phyloP scores from a whole-genome alignment of 306 rosid genomes.

The Dryas alaskensis region DNA sequence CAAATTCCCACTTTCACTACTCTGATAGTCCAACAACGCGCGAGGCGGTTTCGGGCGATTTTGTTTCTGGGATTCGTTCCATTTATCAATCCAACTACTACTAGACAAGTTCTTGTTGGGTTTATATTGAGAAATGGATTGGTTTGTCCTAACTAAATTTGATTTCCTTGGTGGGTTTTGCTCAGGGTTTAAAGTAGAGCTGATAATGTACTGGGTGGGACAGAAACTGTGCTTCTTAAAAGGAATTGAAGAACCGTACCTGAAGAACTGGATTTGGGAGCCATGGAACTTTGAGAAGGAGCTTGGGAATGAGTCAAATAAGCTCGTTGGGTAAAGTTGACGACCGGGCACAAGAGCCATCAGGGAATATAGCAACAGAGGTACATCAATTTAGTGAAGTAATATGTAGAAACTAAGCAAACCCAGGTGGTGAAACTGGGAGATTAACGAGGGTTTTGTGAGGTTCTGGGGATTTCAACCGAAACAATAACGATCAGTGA shows the following conservation, averaged over 20 bases:
- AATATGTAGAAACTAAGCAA: neutral
- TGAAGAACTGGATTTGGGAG: constrained; percentile 41
- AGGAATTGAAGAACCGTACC: constrained; percentile 42
- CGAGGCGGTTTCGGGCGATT: constrained; percentile 50
- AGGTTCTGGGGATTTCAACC: constrained; percentile 7
- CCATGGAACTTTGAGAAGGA: constrained; percentile 47
- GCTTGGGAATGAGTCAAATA: constrained; percentile 61
- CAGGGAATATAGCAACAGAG: neutral
- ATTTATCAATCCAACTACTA: constrained; percentile 57
- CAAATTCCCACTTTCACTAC: constrained; percentile 44
- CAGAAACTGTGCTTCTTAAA: constrained; percentile 27
- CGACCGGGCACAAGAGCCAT: constrained; percentile 78
- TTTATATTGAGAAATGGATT: constrained; percentile 25
- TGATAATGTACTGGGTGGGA: constrained; percentile 18
- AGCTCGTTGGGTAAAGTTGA: constrained; percentile 59
- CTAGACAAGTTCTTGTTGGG: constrained; percentile 27
- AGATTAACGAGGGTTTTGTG: neutral
- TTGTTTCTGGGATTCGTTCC: constrained; percentile 48
- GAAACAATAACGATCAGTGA: neutral
- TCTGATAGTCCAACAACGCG: constrained; percentile 47
- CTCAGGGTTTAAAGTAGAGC: constrained; percentile 21
- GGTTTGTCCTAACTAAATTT: constrained; percentile 22
- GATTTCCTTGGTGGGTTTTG: constrained; percentile 33
- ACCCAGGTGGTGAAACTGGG: neutral
- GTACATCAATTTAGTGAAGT: neutral